Evolutionary conservation across 768 basidiomycete species (phyloP).

Genomic region (Termitomyces sp.): DNA sequence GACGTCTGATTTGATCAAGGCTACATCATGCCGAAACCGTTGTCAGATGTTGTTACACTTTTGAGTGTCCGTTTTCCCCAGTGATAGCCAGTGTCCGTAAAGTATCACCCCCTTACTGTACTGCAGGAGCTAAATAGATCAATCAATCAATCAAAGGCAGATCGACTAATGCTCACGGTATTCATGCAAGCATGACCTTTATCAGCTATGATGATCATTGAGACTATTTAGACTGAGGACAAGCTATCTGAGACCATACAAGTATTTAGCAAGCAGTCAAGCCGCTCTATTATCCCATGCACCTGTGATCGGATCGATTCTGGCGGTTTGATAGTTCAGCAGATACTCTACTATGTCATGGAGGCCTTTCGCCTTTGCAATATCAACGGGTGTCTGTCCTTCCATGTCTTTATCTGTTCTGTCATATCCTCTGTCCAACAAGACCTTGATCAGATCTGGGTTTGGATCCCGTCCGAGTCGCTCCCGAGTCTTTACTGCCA

Average conservation of each 20-base stretch:
- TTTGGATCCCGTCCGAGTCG: too few species aligned
- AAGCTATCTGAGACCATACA: not conserved
- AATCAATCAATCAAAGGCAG: too few species aligned
- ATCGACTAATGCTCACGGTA: too few species aligned
- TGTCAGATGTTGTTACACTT: too few species aligned
- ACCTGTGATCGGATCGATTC: not conserved
- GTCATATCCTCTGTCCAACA: not conserved
- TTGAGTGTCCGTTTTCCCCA: too few species aligned
- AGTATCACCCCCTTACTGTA: too few species aligned
- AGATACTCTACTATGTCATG: constrained; percentile 10
- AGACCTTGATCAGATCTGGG: not conserved
- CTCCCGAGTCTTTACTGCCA: not conserved
- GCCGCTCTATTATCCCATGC: not conserved
- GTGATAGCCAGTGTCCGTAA: too few species aligned
- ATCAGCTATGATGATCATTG: too few species aligned
- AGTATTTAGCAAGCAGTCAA: not conserved
- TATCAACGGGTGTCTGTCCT: not conserved
- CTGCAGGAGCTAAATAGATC: too few species aligned
- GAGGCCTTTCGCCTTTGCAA: not conserved
- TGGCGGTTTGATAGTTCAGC: not conserved
- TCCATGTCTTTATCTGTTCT: not conserved
- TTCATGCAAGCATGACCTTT: too few species aligned
- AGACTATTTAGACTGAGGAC: too few species aligned
- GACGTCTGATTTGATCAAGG: constrained; percentile 26
- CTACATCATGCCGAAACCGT: not conserved